Evolutionary conservation across 129 eudicot genomes (phyloP), one percentile per base, ranked within the genome.

Genomic region (Helianthus tuberosus): DNA sequence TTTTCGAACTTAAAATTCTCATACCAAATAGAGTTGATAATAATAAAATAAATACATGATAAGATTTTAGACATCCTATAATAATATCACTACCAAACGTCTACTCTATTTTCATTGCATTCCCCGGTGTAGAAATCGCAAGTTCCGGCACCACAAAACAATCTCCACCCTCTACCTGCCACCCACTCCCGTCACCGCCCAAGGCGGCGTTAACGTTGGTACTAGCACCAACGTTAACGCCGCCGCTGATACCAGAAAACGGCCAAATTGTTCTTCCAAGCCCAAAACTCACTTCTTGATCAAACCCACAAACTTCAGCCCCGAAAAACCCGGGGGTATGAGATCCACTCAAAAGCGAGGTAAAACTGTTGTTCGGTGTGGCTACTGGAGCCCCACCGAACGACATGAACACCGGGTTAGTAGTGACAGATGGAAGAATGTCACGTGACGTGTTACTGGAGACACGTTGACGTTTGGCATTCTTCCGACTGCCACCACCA

Each of bases 231-330:
- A n/a, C 81, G 23, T 10, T 78, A 32, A 75, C 81, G 23, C 83
- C 77, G 17, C 62, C 75, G 23, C 69, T 83, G 0, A 69, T 61
- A 10, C 73, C 80, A 6, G 80, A 64, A 69, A 87, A 87, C 27
- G 87, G 81, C 96, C 96, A 90, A 32, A 77, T 65, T 17, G 73
- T 69, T 66, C 87, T 80, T 23, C 89, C 88, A 68, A 88, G 76
- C 5, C 89, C 89, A 73, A 82, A 77, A 9, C 87, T 82, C 65
- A 79, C 15, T 20, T 80, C 92, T 10, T 77, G 88, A 68, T 79
- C 67, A 75, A 82, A 79, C 53, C 75, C 81, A 17, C 87, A 87
- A 29, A 81, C n/a, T 1, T 81, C 87, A 27, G 77, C 59, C 68
- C 87, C 89, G 59, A 71, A 77, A 64, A 71, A 3, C 44, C 73